phyloP scores from a whole-genome alignment of 306 rosid species.

The barrel medic (Medicago truncatula) region DNA sequence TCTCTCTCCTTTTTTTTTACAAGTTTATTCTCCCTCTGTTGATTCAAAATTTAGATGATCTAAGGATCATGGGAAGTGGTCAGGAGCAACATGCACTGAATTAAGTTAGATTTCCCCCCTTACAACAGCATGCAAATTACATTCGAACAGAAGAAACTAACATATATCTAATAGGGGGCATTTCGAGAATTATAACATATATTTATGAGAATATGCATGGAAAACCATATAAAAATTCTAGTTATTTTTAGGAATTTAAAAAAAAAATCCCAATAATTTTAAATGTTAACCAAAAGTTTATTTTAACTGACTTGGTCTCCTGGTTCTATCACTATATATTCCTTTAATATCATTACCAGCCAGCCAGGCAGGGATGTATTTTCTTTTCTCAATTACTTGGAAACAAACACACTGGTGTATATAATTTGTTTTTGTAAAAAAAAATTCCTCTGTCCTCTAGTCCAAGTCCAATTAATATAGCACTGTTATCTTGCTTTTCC shows the following conservation, averaged over 20 bases:
- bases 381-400: background rate
- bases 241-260: background rate
- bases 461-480: constrained; percentile 36
- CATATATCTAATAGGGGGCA: background rate
- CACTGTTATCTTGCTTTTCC: constrained; percentile 19
- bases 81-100: constrained; percentile 14
- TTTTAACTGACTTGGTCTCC: background rate
- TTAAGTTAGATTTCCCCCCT: background rate
- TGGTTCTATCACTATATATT: background rate
- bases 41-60: constrained; percentile 34
- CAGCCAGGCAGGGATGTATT: background rate
- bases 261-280: background rate
- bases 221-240: background rate
- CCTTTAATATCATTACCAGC: background rate
- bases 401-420: background rate
- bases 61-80: constrained; percentile 11
- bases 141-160: background rate
- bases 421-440: background rate
- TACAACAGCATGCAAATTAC: constrained; percentile 13
- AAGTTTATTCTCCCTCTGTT: background rate
- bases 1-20: background rate
- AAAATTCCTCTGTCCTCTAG: constrained; percentile 18
- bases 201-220: background rate
- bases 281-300: background rate
- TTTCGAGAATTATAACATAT: background rate